Base-by-base conservation (phyloP, 352 stramenopile species). In the Pythium aristosporum region DNA sequence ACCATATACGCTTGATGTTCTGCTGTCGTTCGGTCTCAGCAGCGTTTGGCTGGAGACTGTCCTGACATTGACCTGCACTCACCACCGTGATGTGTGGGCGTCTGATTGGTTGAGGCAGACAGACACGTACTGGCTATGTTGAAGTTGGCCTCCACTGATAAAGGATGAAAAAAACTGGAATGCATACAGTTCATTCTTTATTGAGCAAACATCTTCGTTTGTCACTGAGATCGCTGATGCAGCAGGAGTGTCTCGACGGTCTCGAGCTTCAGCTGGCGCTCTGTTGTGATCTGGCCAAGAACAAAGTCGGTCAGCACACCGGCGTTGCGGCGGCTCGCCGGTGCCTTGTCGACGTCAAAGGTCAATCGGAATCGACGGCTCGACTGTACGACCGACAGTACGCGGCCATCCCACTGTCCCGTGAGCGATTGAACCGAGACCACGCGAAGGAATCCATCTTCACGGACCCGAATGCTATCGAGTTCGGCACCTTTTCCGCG, bases 171-270 rank as follows among this genome's bases (percentile, higher is more conserved):
- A n/a, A n/a, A n/a, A n/a, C n/a, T n/a, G n/a, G n/a, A n/a, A n/a
- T n/a, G n/a, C n/a, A n/a, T n/a, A n/a, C n/a, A n/a, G 4, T 28
- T 28, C 25, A 28, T 28, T 28, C 25, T 28, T 2, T 28, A 28
- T 28, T 28, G 4, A 28, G 25, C 25, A 28, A 2, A 28, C 25
- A 4, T 28, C 25, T 28, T 28, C 25, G 25, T 28, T 39, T 12
- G 2, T 39, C 34, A 39, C 11, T 39, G 34, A 2, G 5, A 39
- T 4, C 57, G 46, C 6, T 21, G 36, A n/a, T 53, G 28, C 1
- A 65, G 58, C 18, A 65, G 37, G 36, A 65, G 48, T 25, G 58
- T 58, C 25, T 65, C 58, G 58, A 65, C 58, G 0, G 58, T 65
- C 48, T 58, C 58, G 30, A 58, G 58, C 48, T 65, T 65, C 25